Evolutionary conservation across 441 rosid genomes (phyloP).

Genomic region (Croton laevigatus): DNA sequence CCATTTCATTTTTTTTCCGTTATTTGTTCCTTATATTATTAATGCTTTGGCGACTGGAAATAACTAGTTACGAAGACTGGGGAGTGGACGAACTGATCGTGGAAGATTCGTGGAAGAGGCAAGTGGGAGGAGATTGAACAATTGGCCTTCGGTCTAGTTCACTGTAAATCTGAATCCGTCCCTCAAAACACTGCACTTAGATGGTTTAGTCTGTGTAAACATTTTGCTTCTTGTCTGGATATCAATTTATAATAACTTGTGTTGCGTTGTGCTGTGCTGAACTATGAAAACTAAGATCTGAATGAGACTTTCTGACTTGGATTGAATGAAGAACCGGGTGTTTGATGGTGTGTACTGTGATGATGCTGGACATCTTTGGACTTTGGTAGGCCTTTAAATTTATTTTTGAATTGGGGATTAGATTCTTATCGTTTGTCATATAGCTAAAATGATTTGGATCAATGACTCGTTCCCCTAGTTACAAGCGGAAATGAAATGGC

Average conservation of each 20-base stretch:
- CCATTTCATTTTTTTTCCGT: background rate
- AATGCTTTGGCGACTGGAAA: background rate
- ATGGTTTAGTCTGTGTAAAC: background rate
- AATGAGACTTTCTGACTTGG: too few species aligned
- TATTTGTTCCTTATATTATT: background rate
- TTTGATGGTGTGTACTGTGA: too few species aligned
- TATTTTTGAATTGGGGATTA: background rate
- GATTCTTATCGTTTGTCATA: background rate
- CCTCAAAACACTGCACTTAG: background rate
- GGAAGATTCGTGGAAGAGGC: constrained; percentile 95
- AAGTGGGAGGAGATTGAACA: constrained; percentile 75
- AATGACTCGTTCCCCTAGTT: background rate
- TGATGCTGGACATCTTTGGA: too few species aligned
- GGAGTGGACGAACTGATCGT: constrained; percentile 87
- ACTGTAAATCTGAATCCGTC: background rate
- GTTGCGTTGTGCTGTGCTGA: background rate
- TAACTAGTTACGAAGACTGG: constrained; percentile 79
- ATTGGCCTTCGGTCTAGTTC: background rate
- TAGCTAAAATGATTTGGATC: background rate
- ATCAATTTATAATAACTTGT: background rate
- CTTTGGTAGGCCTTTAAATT: background rate
- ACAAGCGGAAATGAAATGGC: background rate
- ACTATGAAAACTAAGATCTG: background rate
- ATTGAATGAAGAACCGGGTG: background rate
- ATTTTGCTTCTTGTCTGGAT: background rate